Evolutionary conservation across 148 eudicot genomes (phyloP), one percentile per base, ranked within the genome.

Genomic region (Vaccinium macrocarpon): DNA sequence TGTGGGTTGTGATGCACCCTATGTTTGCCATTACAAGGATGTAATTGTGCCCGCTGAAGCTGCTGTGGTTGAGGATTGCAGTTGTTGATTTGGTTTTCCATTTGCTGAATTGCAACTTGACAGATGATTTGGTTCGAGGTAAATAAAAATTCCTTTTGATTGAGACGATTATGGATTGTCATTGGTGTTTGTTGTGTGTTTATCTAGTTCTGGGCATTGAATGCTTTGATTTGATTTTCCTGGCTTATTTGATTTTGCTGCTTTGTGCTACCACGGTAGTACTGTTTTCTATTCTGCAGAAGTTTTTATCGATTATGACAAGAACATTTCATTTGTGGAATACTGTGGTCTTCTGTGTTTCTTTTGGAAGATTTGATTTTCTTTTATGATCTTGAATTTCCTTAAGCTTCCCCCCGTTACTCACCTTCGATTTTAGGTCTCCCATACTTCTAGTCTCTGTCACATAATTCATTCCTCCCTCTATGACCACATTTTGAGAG

Each of bases 11-110:
- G 85, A 86, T 29, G 88, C 87, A 25, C 90, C 90, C 14, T 88
- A 88, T 79, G 82, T 86, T 51, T 88, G 88, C 84, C 85, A 49
- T 53, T 88, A 86, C 79, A 86, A 62, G 82, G 84, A 88, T 70
- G 85, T 86, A n/a, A 70, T 70, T 70, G 88, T 88, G 10, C 88
- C 90, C 6, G 15, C 49, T 49, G 87, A 66, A 76, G 82, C 83
- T 46, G 90, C 81, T 21, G 46, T 82, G 23, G 21, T 6, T 64
- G 76, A 64, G 25, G 84, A 82, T 51, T 68, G 48, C 64, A 55
- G 75, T 32, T 29, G 48, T 71, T 71, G 75, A 71, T 71, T 70
- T 68, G 29, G 7, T 19, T 68, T 68, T 27, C 38, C 38, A 68
- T 68, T 68, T 71, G 46, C 46, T 71, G 75, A 71, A 42, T 9